phyloP scores from a whole-genome alignment of 805 yeast genomes.

The Torulaspora quercuum region DNA sequence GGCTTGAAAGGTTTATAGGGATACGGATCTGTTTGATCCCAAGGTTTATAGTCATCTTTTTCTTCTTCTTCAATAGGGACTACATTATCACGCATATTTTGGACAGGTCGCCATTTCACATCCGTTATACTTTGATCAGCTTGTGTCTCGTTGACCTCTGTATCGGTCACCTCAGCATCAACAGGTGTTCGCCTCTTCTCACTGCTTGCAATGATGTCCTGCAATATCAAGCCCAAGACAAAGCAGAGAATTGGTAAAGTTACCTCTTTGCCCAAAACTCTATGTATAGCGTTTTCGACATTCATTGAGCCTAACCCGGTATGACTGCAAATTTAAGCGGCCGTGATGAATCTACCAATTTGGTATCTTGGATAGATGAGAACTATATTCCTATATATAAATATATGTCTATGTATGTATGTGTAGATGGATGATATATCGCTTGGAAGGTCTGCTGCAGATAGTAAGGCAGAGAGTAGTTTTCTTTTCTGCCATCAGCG shows the following conservation, averaged over 20 bases:
- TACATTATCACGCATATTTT: slow-evolving; percentile 37
- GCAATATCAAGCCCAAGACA: slow-evolving; percentile 1
- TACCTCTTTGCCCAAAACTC: slow-evolving; percentile 2
- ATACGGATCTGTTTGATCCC: slow-evolving; percentile 44
- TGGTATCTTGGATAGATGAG: no score
- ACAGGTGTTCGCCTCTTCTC: no score
- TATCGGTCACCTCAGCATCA: no score
- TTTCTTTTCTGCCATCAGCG: no score
- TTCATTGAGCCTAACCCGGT: not conserved
- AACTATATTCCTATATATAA: not conserved
- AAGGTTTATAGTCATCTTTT: slow-evolving; percentile 23
- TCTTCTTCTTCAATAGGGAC: slow-evolving; percentile 11
- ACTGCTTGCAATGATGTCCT: slow-evolving; percentile 1
- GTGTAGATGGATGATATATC: no score
- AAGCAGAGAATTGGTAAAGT: slow-evolving; percentile 5
- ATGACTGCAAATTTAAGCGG: no score
- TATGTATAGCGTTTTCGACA: not conserved
- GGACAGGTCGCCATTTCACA: slow-evolving; percentile 28
- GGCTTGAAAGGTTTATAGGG: slow-evolving; percentile 58
- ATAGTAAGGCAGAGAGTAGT: no score
- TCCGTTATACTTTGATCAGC: no score
- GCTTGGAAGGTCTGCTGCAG: no score
- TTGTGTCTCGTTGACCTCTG: not conserved
- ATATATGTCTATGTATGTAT: not conserved
- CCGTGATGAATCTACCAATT: no score